Base-by-base conservation (phyloP, 345 rosid species). In the Eucalyptus marginata region DNA sequence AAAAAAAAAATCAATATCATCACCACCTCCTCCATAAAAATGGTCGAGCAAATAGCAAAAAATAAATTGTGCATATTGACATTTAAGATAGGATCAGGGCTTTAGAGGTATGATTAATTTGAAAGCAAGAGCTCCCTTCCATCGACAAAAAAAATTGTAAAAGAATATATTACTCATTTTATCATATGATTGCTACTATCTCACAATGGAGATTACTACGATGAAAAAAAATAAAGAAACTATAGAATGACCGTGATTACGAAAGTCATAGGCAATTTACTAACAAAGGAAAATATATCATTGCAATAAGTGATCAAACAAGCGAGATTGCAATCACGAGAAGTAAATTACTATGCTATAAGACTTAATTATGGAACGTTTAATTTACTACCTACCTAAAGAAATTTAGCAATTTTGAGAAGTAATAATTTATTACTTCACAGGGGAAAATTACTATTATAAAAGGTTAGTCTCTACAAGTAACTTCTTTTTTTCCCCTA, bases 401-500 rank as follows among this genome's bases (percentile, higher is more conserved):
- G 8, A 29, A 62, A 29, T 12, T 62, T 3, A 25, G n/a, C 64
- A 58, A 58, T 58, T 58, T 58, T 12, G 3, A 25, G 25, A 25
- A 25, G 64, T 58, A 58, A 25, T 58, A 58, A 25, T 58, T 11
- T 58, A 25, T 11, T 24, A 58, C n/a, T 58, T 58, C n/a, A 5
- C 1, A 1, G 2, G 6, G 64, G 15, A 58, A 25, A 25, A 58
- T 58, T 58, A 24, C 8, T 16, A 1, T 2, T 2, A 50, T 50
- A 15, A 6, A 15, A 50, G 1, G 18, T 16, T 50, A 15, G 0
- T 50, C 7, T 15, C 3, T 50, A 6, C 20, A 15, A 15, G 3
- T 15, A 50, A 15, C 7, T 50, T 50, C 51, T 4, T 50, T 49
- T 2, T 49, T 18, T 17, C 2, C 3, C 10, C 24, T 0, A 0